phyloP scores from a whole-genome alignment of 2,329 filamentous ascomycete species.

The Colletotrichum sp. region DNA sequence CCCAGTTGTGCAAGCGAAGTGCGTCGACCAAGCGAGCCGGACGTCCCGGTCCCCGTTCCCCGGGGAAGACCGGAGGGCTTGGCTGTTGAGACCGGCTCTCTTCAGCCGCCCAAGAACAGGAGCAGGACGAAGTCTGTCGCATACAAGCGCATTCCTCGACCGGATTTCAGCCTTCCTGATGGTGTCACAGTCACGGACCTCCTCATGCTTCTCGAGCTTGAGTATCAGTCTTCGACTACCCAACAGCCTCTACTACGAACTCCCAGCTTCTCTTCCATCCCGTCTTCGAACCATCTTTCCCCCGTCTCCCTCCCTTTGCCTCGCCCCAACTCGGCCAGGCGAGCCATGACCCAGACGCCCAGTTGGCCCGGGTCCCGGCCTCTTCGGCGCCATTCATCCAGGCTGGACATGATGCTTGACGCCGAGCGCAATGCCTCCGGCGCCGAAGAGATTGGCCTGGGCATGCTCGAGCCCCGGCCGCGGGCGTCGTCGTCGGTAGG shows the following conservation, averaged over 20 bases:
- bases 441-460: constrained; percentile 3
- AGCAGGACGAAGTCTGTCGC: not conserved
- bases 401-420: constrained; percentile 10
- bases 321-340: not conserved
- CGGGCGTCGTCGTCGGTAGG: not conserved
- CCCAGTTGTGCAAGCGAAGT: not conserved
- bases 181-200: constrained; percentile 15
- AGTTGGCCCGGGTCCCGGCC: not conserved
- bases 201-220: constrained; percentile 8
- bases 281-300: not conserved
- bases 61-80: not conserved
- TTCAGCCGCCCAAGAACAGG: not conserved
- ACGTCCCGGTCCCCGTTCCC: not conserved
- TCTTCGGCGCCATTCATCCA: not conserved
- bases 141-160: constrained; percentile 11
- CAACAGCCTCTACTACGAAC: not conserved
- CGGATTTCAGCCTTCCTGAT: constrained; percentile 3
- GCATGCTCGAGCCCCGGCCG: constrained; percentile 12
- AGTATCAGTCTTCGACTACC: not conserved
- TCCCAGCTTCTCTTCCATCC: not conserved
- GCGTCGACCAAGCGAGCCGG: not conserved
- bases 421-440: constrained; percentile 10
- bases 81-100: not conserved
- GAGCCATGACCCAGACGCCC: not conserved
- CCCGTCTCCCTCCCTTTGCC: not conserved